phyloP scores from a whole-genome alignment of 495 filamentous ascomycete genomes.

The Pyrenula massariospora region DNA sequence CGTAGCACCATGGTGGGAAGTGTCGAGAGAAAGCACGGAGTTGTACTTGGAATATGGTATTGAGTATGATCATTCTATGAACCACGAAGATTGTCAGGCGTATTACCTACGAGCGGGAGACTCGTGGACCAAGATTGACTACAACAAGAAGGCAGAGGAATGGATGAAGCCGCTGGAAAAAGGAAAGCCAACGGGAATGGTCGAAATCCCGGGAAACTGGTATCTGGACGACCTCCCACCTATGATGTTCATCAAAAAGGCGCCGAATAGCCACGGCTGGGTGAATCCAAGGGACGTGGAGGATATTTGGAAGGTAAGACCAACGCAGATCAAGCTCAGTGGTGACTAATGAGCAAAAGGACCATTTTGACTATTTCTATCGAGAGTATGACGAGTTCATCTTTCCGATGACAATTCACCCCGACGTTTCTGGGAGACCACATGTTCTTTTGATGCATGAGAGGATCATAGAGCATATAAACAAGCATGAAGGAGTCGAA shows the following conservation, averaged over 20 bases:
- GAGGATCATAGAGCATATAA: conserved; percentile 59
- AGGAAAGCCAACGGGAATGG: conserved; percentile 40
- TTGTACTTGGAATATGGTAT: conserved; percentile 57
- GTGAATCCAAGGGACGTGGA: conserved; percentile 47
- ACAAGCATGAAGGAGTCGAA: conserved; percentile 61
- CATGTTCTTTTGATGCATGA: conserved; percentile 60
- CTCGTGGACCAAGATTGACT: conserved; percentile 51
- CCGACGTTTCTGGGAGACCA: conserved; percentile 54
- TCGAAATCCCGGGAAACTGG: conserved; percentile 59
- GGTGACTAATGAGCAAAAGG: conserved; percentile 16
- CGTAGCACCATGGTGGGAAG: conserved; percentile 60
- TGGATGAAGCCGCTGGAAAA: conserved; percentile 56
- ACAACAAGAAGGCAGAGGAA: conserved; percentile 42
- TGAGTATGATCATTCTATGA: conserved; percentile 59
- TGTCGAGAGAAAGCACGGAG: conserved; percentile 52
- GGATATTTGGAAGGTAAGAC: conserved; percentile 39
- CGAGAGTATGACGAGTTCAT: conserved; percentile 58
- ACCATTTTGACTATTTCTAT: conserved; percentile 63
- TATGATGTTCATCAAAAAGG: conserved; percentile 54
- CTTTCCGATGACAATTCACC: conserved; percentile 62
- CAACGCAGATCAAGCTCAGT: too few species aligned
- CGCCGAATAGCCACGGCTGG: conserved; percentile 48
- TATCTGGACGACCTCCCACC: conserved; percentile 54
- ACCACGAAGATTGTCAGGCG: conserved; percentile 54
- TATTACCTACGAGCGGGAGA: conserved; percentile 54